Percentiles rank a stretch among this genome's conserved stretches.
phyloP scores from a whole-genome alignment of 2,329 filamentous ascomycete genomes.

The Microsporum audouinii region DNA sequence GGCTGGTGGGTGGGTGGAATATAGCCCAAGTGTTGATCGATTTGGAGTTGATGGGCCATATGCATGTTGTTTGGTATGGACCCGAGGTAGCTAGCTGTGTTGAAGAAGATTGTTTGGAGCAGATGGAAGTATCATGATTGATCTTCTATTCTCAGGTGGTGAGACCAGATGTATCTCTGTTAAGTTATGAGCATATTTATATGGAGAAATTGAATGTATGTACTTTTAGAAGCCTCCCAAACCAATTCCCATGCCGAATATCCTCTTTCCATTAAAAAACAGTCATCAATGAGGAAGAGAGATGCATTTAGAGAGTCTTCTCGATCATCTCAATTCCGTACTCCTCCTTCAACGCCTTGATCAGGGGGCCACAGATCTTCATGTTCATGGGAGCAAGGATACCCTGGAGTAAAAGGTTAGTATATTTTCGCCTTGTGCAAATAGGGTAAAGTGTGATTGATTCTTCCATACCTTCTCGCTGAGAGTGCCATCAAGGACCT shows the following conservation, averaged over 20 bases:
- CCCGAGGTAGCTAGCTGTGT: neutral
- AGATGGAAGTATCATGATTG: neutral
- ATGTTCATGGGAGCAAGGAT: conserved; percentile 65
- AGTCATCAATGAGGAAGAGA: neutral
- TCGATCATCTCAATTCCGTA: conserved; percentile 63
- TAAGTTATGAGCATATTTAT: neutral
- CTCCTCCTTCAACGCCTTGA: conserved; percentile 66
- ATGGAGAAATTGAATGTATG: neutral
- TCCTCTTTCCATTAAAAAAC: neutral
- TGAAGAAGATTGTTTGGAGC: neutral
- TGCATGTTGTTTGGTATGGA: neutral
- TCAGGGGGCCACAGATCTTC: conserved; percentile 60
- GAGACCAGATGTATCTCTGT: neutral
- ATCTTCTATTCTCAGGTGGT: neutral
- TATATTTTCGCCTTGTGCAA: neutral
- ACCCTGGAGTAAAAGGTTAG: conserved; percentile 33
- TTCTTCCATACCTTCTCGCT: conserved; percentile 41
- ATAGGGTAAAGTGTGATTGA: neutral
- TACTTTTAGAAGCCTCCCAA: neutral
- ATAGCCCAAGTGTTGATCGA: neutral
- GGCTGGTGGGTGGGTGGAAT: neutral
- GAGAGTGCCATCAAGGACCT: conserved; percentile 65
- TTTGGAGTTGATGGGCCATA: neutral
- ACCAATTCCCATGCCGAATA: neutral
- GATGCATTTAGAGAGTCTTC: conserved; percentile 41